Evolutionary conservation across 225 moss, liverwort and hornwort genomes (phyloP), one percentile per base, ranked within the genome.

Genomic region (Ulota crispa): DNA sequence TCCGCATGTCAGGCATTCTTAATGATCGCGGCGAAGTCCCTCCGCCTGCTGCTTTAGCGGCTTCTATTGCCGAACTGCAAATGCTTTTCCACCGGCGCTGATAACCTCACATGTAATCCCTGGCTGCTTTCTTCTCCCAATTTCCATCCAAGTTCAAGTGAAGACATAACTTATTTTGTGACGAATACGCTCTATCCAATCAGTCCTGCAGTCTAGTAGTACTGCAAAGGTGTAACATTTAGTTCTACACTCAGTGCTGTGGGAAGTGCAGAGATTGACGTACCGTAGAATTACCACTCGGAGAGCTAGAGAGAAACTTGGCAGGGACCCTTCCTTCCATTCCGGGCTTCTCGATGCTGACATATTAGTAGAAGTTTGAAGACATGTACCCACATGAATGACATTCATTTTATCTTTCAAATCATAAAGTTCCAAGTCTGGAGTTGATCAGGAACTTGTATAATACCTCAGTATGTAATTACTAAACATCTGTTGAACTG

Each of bases 11-110:
- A 18, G 86, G 82, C 64, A 72, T 82, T 9, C 37, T 82, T 19
- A 61, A 71, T 4, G 86, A 90, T 53, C 87, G 77, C 20, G 78
- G 86, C 20, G 86, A 89, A 32, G 77, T 86, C 81, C 83, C 70
- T 28, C 88, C 88, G 3, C 88, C 85, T 4, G 86, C 82, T 32
- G 87, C 90, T 3, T 30, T 82, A 9, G 90, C 88, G 10, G 80
- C 86, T 27, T 88, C 90, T n/a, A 65, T 88, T 26, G 77, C 84
- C 21, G 90, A 90, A 27, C 84, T 90, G 31, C 70, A 81, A 68
- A 69, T 77, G 71, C 90, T 79, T 47, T 85, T 82, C 32, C 82
- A 79, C 64, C 85, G 83, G 2, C 87, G 83, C 76, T 82, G 87
- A 81, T 89, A 75, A 52, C 60, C 59, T 24, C 57, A 3, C 31